Evolutionary conservation across 805 yeast genomes (phyloP).

Genomic region (Clavispora fructus): DNA sequence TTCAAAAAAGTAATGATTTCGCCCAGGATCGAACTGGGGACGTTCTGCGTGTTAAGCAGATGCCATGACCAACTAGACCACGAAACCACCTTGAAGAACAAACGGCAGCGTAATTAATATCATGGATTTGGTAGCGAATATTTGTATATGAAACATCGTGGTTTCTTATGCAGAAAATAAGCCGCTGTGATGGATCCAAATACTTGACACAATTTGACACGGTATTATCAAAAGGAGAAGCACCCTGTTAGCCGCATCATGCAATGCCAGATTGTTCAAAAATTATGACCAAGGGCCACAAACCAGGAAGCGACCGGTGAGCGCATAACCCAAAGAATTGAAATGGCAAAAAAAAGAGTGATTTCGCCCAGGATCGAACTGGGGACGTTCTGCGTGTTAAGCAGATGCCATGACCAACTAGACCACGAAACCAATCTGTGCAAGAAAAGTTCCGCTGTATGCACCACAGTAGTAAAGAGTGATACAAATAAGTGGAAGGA

Average conservation of each 20-base stretch:
- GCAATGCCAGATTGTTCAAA: background rate
- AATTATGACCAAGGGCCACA: too few relatives aligned
- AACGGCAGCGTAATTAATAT: background rate
- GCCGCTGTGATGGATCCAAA: too few relatives aligned
- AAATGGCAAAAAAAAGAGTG: background rate
- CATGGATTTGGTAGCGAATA: too few relatives aligned
- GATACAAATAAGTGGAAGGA: too few relatives aligned
- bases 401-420: conserved; percentile 23
- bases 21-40: conserved; percentile 25
- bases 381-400: conserved; percentile 22
- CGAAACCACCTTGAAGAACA: conserved; percentile 11
- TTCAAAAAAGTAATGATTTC: conserved; percentile 12
- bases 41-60: conserved; percentile 24
- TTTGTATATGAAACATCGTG: too few relatives aligned
- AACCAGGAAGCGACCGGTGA: too few relatives aligned
- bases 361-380: background rate
- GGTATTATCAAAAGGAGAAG: too few relatives aligned
- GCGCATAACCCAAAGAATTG: background rate
- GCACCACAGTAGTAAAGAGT: too few relatives aligned
- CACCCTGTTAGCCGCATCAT: too few relatives aligned
- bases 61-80: conserved; percentile 23
- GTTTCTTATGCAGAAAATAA: too few relatives aligned
- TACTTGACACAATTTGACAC: too few relatives aligned
- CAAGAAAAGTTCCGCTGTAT: background rate
- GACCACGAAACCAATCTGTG: conserved; percentile 17